Percentiles rank a stretch among this genome's conserved stretches.
These are phyloP conservation scores for Withania somnifera DNA, from an alignment of 305 asterid genomes.

Conservation along the genomic window DNA sequence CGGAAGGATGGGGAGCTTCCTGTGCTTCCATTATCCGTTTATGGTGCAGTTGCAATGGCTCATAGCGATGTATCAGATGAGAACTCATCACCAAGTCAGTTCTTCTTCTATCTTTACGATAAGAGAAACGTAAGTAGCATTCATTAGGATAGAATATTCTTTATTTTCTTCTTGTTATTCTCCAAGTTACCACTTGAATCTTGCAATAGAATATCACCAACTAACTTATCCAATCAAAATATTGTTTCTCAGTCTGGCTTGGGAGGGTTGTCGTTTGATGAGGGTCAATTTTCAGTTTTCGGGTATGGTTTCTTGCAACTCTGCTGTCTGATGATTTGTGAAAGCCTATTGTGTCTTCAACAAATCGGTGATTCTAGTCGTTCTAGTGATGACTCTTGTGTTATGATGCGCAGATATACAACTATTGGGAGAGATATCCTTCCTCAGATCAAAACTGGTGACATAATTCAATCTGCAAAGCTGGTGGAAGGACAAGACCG, in stretches of 20 bases:
- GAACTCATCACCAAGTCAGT: slow-evolving; percentile 89
- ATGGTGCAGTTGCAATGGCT: slow-evolving; percentile 93
- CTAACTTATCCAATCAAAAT: neutral
- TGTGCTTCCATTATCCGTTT: slow-evolving; percentile 88
- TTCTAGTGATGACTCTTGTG: neutral
- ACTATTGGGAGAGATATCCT: slow-evolving; percentile 58
- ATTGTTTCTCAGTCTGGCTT: slow-evolving; percentile 61
- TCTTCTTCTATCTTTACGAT: slow-evolving; percentile 85
- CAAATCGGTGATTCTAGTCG: neutral
- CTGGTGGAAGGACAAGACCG: slow-evolving; percentile 84
- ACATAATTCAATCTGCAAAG: slow-evolving; percentile 66
- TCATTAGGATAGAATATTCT: neutral
- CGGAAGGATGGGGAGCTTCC: slow-evolving; percentile 91
- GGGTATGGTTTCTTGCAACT: slow-evolving; percentile 38
- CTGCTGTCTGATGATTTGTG: neutral
- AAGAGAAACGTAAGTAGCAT: slow-evolving; percentile 68
- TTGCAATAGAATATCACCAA: neutral
- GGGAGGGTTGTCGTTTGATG: slow-evolving; percentile 92
- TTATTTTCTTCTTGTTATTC: neutral
- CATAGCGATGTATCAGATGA: slow-evolving; percentile 75
- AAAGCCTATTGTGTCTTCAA: neutral
- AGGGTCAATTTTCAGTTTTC: slow-evolving; percentile 89
- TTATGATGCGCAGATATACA: slow-evolving; percentile 41
- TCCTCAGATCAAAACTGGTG: slow-evolving; percentile 74
- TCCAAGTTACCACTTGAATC: neutral